Conservation (phyloP, 1,284 basidiomycete genomes). For the Cystobasidium pallidum region DNA sequence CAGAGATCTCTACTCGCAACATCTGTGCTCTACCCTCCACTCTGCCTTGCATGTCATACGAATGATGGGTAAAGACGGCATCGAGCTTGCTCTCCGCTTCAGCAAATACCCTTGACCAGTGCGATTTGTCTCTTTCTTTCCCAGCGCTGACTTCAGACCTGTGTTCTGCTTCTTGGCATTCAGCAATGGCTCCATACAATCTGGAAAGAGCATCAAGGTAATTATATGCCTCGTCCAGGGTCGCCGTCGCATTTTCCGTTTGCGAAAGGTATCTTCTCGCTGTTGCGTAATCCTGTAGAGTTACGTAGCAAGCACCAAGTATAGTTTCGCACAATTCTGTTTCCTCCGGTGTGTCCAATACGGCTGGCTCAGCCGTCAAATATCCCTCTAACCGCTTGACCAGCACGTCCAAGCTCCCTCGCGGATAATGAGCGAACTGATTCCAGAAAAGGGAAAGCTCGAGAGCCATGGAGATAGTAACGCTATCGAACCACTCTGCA, state of each 20-base stretch:
- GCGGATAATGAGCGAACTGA: neutral
- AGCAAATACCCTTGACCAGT: conserved; percentile 44
- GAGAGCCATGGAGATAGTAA: conserved; percentile 47
- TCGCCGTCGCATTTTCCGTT: conserved; percentile 29
- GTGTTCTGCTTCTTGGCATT: conserved; percentile 46
- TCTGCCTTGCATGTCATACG: conserved; percentile 50
- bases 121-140: conserved; percentile 7
- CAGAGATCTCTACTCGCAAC: conserved; percentile 47
- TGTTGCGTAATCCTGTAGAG: conserved; percentile 34
- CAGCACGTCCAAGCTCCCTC: neutral
- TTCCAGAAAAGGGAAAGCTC: conserved; percentile 51
- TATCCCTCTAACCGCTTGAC: conserved; percentile 16
- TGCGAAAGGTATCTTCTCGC: conserved; percentile 42
- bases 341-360: conserved; percentile 51
- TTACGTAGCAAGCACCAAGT: conserved; percentile 49
- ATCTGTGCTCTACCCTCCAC: conserved; percentile 40
- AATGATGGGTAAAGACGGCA: conserved; percentile 22
- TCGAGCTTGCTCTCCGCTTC: conserved; percentile 46
- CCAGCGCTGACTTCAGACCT: neutral
- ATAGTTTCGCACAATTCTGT: conserved; percentile 48
- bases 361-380: conserved; percentile 1
- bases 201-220: conserved; percentile 47
- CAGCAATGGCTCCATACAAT: conserved; percentile 46
- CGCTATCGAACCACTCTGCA: conserved; percentile 46
- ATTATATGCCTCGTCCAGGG: conserved; percentile 43